Evolutionary conservation across 2,329 filamentous ascomycete genomes (phyloP), one percentile per base, ranked within the genome.

Genomic region (Fusarium sp.): DNA sequence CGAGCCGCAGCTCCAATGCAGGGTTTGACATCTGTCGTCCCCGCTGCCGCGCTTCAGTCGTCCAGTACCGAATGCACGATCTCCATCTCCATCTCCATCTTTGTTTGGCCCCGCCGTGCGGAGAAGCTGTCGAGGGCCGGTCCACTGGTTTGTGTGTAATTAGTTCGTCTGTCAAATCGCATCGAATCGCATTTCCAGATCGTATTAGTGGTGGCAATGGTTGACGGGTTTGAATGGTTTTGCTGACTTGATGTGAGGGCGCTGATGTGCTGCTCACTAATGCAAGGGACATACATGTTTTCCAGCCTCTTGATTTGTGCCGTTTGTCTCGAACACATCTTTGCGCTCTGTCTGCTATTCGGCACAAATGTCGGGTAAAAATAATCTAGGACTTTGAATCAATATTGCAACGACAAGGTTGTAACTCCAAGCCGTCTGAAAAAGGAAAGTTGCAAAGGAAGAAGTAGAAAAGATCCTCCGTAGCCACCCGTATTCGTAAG

Each of bases 41-140:
- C 67, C 67, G 68, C 64, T 70, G 37, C 43, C 67, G 67, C 53
- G 56, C 56, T 69, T 54, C 67, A 60, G 50, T 63, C 55, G 55
- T 58, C 61, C 61, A 64, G 59, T 64, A 51, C 59, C 57, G 43
- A 68, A 73, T 73, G 71, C 71, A 73, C 67, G 62, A 73, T 73
- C 67, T 72, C 27, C 10, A 27, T 27, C 59, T 63, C 58, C 58
- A 62, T 62, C 49, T 62, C 56, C 58, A 62, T 62, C 56, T 62
- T 62, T 62, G 62, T 68, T 67, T 68, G 53, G 63, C 43, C 71
- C 55, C 69, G 67, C 64, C 51, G 60, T 73, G 71, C 70, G 71
- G 71, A 73, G 71, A 73, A 73, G 65, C 55, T 52, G 56, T 56
- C 44, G 59, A 67, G 50, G 62, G 37, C 67, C 61, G 71, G 69